A percentile compares a stretch with the other conserved stretches of the same genome.
Evolutionary conservation across 495 filamentous ascomycete genomes (phyloP).

Genomic region (Penicillium daleae): DNA sequence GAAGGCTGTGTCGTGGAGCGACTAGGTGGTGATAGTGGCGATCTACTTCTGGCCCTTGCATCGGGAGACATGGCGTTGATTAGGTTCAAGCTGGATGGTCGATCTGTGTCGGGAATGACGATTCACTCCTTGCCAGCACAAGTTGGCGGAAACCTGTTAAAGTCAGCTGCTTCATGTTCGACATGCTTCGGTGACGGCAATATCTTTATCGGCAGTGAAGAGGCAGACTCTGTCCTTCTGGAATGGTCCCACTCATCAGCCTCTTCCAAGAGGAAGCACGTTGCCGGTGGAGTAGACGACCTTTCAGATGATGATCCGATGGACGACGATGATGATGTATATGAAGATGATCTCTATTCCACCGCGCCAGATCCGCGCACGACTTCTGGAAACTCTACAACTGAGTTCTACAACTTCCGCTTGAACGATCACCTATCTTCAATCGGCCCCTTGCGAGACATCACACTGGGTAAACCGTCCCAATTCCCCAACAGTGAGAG

Average conservation of each 20-base stretch:
- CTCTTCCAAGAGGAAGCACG: conserved; percentile 53
- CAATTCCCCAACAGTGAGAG: conserved; percentile 7
- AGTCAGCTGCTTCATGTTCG: conserved; percentile 68
- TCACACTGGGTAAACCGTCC: conserved; percentile 62
- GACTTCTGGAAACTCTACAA: conserved; percentile 22
- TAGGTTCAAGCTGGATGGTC: conserved; percentile 86
- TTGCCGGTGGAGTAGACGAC: conserved; percentile 46
- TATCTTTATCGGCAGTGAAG: conserved; percentile 84
- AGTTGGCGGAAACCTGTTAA: conserved; percentile 62
- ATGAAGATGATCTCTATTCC: conserved; percentile 76
- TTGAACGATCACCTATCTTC: conserved; percentile 77
- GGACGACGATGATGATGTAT: conserved; percentile 65
- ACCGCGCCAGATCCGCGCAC: conserved; percentile 43
- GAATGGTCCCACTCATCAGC: conserved; percentile 70
- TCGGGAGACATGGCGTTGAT: conserved; percentile 76
- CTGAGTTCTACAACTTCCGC: conserved; percentile 70
- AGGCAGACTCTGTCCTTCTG: conserved; percentile 79
- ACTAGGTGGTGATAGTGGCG: conserved; percentile 72
- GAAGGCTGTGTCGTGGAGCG: conserved; percentile 82
- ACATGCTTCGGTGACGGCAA: conserved; percentile 67
- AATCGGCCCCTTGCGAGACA: conserved; percentile 74
- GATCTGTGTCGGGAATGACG: conserved; percentile 84
- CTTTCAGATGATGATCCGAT: conserved; percentile 57
- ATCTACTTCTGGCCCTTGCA: conserved; percentile 81
- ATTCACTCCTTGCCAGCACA: conserved; percentile 64